Evolutionary conservation across 2,329 filamentous ascomycete species (phyloP).

Genomic region (Talaromyces sp.): DNA sequence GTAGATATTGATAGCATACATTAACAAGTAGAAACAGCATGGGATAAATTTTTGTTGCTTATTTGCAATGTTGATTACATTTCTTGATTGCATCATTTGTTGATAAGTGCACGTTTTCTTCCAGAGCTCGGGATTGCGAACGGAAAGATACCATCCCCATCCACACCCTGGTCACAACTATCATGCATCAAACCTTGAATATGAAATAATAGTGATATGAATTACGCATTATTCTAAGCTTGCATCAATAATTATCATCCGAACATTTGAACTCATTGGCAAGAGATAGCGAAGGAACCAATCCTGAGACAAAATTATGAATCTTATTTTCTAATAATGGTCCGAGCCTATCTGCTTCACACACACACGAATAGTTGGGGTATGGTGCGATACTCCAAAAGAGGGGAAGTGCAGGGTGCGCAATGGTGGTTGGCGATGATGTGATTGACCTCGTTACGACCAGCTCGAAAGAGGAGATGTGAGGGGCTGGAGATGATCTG

Average conservation of each 20-base stretch:
- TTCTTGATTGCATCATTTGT: not conserved
- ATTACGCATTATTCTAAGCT: not conserved
- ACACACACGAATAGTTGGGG: not conserved
- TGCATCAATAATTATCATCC: not conserved
- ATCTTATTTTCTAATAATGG: not conserved
- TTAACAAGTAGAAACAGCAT: not conserved
- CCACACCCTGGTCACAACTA: no score
- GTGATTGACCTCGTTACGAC: constrained; percentile 18
- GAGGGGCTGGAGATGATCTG: not conserved
- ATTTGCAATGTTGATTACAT: not conserved
- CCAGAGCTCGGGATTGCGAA: not conserved
- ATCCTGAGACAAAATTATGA: not conserved
- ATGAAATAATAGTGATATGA: no score
- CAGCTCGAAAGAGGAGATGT: not conserved
- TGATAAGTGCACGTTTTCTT: not conserved
- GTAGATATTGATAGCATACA: not conserved
- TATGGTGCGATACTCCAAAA: not conserved
- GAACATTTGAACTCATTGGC: not conserved
- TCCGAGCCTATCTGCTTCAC: not conserved
- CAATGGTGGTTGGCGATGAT: constrained; percentile 25
- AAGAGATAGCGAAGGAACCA: not conserved
- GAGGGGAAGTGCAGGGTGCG: constrained; percentile 11
- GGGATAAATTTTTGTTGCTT: not conserved
- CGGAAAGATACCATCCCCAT: no score
- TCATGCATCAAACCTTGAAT: no score